Evolutionary conservation across 139 green algal genomes (phyloP).

Genomic region (Trebouxia sp.): DNA sequence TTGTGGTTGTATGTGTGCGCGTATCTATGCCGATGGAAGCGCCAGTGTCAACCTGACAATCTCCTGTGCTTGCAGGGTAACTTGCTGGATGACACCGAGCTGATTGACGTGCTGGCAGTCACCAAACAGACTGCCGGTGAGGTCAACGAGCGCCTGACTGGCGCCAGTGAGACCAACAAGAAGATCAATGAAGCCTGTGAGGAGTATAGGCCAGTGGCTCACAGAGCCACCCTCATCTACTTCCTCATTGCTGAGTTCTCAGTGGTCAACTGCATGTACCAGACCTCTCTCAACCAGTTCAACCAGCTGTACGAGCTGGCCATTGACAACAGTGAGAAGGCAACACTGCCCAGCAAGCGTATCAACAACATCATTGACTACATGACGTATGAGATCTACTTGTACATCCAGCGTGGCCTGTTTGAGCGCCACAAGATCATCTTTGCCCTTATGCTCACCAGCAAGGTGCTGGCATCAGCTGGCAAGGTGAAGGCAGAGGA

Average conservation of each 20-base stretch:
- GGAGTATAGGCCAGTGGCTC: conserved; percentile 91
- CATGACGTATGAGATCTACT: conserved; percentile 91
- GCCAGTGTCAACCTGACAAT: no score
- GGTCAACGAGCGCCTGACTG: conserved; percentile 85
- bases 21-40: background rate
- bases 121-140: conserved; percentile 92
- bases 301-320: conserved; percentile 68
- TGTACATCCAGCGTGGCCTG: conserved; percentile 91
- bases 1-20: no score
- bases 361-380: conserved; percentile 93
- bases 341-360: conserved; percentile 88
- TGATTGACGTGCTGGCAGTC: conserved; percentile 91
- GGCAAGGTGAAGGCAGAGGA: conserved; percentile 60
- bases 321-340: conserved; percentile 85
- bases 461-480: conserved; percentile 73
- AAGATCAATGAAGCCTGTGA: conserved; percentile 95
- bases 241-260: conserved; percentile 94
- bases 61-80: conserved; percentile 76
- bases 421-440: conserved; percentile 97
- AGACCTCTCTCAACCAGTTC: conserved; percentile 59
- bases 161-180: conserved; percentile 88
- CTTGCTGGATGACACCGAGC: conserved; percentile 95
- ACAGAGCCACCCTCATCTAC: conserved; percentile 90
- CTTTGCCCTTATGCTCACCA: conserved; percentile 93
- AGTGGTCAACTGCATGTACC: conserved; percentile 96